phyloP scores from a whole-genome alignment of 2,329 filamentous ascomycete species.

The Tolypocladium endophyticum region DNA sequence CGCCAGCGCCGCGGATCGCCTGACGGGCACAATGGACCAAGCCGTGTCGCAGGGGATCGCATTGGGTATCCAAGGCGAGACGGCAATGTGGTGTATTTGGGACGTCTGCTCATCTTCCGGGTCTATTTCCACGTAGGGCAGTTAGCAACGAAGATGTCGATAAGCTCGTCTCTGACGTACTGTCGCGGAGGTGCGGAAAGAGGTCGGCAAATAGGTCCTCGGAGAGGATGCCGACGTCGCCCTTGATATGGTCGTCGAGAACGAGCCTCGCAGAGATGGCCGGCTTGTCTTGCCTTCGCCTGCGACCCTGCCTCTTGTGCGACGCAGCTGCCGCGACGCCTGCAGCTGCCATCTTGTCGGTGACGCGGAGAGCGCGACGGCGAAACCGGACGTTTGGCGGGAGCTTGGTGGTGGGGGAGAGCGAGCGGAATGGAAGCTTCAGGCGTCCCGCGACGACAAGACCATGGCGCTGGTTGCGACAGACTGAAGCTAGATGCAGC shows the following conservation, averaged over 20 bases:
- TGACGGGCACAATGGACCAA: conserved; percentile 81
- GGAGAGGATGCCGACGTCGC: conserved; percentile 76
- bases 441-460: not conserved
- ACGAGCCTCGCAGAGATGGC: conserved; percentile 71
- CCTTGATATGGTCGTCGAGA: conserved; percentile 75
- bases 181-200: conserved; percentile 50
- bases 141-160: not conserved
- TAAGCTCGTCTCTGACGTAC: conserved; percentile 28
- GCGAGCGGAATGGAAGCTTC: not conserved
- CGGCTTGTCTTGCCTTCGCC: conserved; percentile 57
- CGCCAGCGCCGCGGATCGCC: conserved; percentile 51
- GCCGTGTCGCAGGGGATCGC: conserved; percentile 48
- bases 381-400: not conserved
- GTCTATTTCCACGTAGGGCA: conserved; percentile 6
- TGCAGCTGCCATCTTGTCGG: conserved; percentile 16
- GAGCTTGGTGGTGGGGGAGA: not conserved
- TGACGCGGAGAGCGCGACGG: not conserved
- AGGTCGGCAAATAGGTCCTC: conserved; percentile 77
- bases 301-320: conserved; percentile 33
- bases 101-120: conserved; percentile 23
- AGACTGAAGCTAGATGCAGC: not conserved
- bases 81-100: conserved; percentile 53
- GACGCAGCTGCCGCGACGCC: conserved; percentile 13
- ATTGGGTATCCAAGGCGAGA: conserved; percentile 62
- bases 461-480: not conserved